Evolutionary conservation across 176 grass and related monocot genomes (phyloP), one percentile per base, ranked within the genome.

Genomic region (Oryza glumipatula): DNA sequence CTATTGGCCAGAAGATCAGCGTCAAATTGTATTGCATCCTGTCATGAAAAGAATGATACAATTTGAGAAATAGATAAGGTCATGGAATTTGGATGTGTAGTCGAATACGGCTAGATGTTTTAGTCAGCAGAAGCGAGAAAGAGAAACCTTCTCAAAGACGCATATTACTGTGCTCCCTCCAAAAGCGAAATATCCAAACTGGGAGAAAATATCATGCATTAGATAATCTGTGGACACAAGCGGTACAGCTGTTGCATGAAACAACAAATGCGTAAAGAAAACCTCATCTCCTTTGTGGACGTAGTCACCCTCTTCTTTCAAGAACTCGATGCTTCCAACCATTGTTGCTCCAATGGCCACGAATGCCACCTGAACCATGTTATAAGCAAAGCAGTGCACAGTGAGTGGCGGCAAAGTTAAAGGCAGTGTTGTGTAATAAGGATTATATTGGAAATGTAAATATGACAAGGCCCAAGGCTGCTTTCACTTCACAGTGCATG

Each of bases 81-180:
- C 56, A 61, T 3, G 56, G 9, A 61, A 65, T 49, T 8, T 56
- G 12, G 2, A 35, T 80, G n/a, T 44, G 32, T 44, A 41, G 19
- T 7, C 0, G 33, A 22, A 49, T 11, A 3, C 7, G 2, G 35
- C 17, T 30, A 8, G 16, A 52, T 13, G 12, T 1, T 1, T 11
- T 24, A 44, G 22, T 28, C 6, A 21, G 35, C 73, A 23, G 35
- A 36, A 36, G 35, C 4, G 3, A 36, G 35, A 48, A 68, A 58
- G 21, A 6, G 7, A 72, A 79, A 99, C 96, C 96, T 99, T 95
- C 75, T 94, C 96, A 22, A 99, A 99, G 39, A 99, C 79, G 7
- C 96, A 99, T 85, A 96, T 99, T 41, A 99, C 91, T 32, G 96
- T 99, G 86, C 96, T 99, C 79, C 96, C 96, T 89, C 96, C 96